Conservation (phyloP, 306 rosid species). For the Vigna unguiculata region DNA sequence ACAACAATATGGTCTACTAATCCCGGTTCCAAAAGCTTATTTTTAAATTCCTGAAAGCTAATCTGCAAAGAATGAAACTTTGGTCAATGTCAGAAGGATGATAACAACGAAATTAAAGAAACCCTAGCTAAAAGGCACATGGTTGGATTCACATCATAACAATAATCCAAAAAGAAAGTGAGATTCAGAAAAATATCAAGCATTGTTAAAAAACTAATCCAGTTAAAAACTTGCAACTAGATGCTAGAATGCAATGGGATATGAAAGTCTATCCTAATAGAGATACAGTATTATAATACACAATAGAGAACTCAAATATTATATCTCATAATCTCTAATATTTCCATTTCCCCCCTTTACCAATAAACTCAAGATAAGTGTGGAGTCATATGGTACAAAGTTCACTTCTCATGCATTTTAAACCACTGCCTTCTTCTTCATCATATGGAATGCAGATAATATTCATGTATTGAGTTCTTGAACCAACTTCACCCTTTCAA, state of each 20-base stretch:
- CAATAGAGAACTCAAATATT: not conserved
- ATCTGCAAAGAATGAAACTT: slow-evolving; percentile 67
- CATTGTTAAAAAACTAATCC: slow-evolving; percentile 14
- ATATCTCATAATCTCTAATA: not conserved
- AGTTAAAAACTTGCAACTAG: slow-evolving; percentile 37
- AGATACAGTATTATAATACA: slow-evolving; percentile 3
- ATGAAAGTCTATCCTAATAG: slow-evolving; percentile 13
- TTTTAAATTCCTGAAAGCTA: slow-evolving; percentile 95
- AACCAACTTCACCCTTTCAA: slow-evolving; percentile 2
- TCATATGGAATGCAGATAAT: slow-evolving; percentile 13
- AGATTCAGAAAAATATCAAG: slow-evolving; percentile 18
- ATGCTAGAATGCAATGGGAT: slow-evolving; percentile 17
- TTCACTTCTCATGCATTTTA: slow-evolving; percentile 2
- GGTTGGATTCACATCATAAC: not conserved
- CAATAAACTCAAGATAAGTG: slow-evolving; percentile 2
- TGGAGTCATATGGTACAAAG: slow-evolving; percentile 1
- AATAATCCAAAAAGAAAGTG: slow-evolving; percentile 32
- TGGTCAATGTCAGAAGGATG: slow-evolving; percentile 11
- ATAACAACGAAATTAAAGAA: too few species aligned
- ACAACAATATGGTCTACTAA: slow-evolving; percentile 90
- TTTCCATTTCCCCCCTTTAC: slow-evolving; percentile 3
- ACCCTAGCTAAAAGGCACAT: not conserved
- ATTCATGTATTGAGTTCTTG: slow-evolving; percentile 21
- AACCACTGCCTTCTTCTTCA: not conserved
- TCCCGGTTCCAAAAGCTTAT: slow-evolving; percentile 94